A percentile compares a stretch with the other conserved stretches of the same genome.
Conservation (phyloP, 768 basidiomycete genomes). For the Leccinum rimulosum region DNA sequence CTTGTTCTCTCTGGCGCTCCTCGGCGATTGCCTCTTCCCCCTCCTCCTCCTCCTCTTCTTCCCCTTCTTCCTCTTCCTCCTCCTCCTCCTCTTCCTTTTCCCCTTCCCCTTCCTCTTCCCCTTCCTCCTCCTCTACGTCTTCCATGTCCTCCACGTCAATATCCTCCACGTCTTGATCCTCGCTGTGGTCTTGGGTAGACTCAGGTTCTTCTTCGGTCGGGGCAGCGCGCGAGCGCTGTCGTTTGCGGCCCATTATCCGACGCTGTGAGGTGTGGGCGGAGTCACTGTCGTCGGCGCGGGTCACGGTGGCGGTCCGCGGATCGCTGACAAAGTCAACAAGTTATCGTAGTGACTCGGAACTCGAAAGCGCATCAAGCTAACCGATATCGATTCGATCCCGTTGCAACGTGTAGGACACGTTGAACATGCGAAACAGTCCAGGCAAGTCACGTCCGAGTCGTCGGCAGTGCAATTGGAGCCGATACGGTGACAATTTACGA, state of each 20-base stretch:
- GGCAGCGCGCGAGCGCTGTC: constrained; percentile 45
- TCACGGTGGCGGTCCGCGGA: too few species aligned
- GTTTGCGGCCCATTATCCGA: constrained; percentile 38
- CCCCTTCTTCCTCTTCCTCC: not conserved
- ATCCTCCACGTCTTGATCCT: not conserved
- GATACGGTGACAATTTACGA: not conserved
- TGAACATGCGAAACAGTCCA: not conserved
- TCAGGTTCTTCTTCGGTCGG: constrained; percentile 25
- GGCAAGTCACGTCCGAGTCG: not conserved
- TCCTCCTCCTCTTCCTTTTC: too few species aligned
- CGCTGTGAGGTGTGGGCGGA: not conserved
- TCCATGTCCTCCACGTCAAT: constrained; percentile 3
- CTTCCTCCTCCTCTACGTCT: constrained; percentile 5
- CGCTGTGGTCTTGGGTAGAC: constrained; percentile 5
- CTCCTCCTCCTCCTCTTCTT: constrained; percentile 1
- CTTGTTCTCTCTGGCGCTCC: constrained; percentile 51
- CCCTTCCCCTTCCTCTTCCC: too few species aligned
- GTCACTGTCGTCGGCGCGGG: too few species aligned
- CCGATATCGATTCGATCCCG: too few species aligned
- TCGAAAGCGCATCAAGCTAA: too few species aligned
- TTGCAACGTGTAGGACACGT: not conserved
- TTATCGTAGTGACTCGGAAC: too few species aligned
- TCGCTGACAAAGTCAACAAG: not conserved
- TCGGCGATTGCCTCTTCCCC: constrained; percentile 13
- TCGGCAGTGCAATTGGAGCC: not conserved